Conservation (phyloP, 805 yeast species). For the Ogataea methylovora region DNA sequence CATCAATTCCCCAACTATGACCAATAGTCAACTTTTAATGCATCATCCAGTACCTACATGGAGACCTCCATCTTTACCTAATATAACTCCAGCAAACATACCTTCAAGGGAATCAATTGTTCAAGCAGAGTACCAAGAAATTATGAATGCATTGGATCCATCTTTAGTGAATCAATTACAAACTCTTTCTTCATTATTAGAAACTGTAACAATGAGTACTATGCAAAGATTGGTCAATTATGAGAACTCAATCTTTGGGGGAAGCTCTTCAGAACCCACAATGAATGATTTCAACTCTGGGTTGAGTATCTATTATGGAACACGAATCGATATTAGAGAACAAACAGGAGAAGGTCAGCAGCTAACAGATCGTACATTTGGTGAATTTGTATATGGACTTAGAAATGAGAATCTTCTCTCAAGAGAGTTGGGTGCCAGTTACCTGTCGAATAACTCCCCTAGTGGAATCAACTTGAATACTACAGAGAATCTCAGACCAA, state of each 20-base stretch:
- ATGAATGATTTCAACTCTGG: neutral
- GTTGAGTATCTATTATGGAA: conserved; percentile 1
- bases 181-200: conserved; percentile 18
- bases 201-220: conserved; percentile 20
- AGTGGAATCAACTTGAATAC: neutral
- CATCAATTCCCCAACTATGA: too few relatives aligned
- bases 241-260: too few relatives aligned
- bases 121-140: conserved; percentile 4
- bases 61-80: too few relatives aligned
- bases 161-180: conserved; percentile 17
- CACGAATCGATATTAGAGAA: conserved; percentile 3
- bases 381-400: conserved; percentile 32
- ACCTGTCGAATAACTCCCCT: conserved; percentile 11
- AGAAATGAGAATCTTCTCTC: conserved; percentile 15
- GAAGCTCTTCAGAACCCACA: neutral
- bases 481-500: neutral
- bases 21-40: too few relatives aligned
- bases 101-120: neutral
- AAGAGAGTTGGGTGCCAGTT: conserved; percentile 23
- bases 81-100: too few relatives aligned
- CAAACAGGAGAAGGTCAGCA: too few relatives aligned
- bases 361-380: conserved; percentile 30
- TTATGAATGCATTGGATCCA: conserved; percentile 4
- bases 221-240: conserved; percentile 13
- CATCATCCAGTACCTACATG: too few relatives aligned